These are phyloP conservation scores for Gaeumannomyces tritici DNA, from an alignment of 2,329 filamentous ascomycete genomes.

Conservation along the genomic window DNA sequence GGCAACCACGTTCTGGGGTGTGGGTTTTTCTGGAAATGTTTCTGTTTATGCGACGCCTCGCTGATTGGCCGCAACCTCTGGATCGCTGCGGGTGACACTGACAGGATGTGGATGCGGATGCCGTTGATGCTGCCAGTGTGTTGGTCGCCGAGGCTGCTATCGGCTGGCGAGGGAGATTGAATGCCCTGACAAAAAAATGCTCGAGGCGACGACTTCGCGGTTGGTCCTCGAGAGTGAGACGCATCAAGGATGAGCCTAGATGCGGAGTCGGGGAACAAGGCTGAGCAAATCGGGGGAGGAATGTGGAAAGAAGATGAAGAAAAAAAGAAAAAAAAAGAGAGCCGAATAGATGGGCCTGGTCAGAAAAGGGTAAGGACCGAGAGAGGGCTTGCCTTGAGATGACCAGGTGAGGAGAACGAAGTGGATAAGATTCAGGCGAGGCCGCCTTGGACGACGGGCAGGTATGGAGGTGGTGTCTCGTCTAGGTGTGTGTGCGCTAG, in stretches of 20 bases:
- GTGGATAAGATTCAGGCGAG: neutral
- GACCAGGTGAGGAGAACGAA: neutral
- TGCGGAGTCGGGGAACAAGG: neutral
- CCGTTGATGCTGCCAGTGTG: neutral
- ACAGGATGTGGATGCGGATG: neutral
- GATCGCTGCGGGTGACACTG: neutral
- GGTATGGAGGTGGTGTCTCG: neutral
- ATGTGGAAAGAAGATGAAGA: conserved; percentile 5
- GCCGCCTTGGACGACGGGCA: neutral
- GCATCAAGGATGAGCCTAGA: neutral
- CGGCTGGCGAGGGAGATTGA: neutral
- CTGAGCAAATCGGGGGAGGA: neutral
- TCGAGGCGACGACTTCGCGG: neutral
- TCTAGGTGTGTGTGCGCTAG: neutral
- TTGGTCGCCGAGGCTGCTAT: neutral
- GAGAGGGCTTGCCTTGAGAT: neutral
- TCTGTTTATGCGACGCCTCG: neutral
- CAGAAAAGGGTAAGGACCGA: conserved; percentile 5
- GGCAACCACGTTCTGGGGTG: neutral
- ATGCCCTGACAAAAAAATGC: neutral
- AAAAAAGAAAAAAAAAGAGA: conserved; percentile 6
- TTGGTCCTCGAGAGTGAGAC: neutral
- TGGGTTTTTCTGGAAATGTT: neutral
- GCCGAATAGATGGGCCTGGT: neutral
- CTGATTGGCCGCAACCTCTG: neutral